Evolutionary conservation across 2,329 filamentous ascomycete genomes (phyloP).

Genomic region (Trichoderma guizhouense): DNA sequence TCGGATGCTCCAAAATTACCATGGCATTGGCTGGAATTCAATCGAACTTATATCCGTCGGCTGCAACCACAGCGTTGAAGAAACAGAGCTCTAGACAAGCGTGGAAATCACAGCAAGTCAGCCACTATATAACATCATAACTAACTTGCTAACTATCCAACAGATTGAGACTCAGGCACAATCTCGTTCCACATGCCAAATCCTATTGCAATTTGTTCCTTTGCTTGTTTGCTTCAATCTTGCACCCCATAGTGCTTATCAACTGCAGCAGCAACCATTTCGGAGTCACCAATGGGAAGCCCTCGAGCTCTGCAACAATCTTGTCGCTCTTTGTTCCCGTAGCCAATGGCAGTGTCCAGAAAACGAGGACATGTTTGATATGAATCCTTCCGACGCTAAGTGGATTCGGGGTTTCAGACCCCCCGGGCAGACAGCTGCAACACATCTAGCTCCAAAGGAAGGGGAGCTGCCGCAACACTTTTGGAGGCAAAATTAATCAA

Average conservation of each 20-base stretch:
- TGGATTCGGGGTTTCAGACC: slow-evolving; percentile 3
- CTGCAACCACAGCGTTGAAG: slow-evolving; percentile 31
- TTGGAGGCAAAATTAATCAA: not conserved
- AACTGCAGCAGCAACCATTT: not conserved
- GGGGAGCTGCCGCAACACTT: not conserved
- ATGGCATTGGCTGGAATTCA: slow-evolving; percentile 29
- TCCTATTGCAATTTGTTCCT: not conserved
- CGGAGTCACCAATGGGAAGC: not conserved
- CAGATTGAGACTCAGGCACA: not conserved
- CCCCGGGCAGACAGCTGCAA: not conserved
- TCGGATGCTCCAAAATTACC: slow-evolving; percentile 31
- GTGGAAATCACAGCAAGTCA: not conserved
- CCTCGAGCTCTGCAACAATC: not conserved
- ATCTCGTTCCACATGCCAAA: not conserved
- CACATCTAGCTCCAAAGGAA: not conserved
- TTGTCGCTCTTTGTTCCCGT: not conserved
- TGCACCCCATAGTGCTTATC: not conserved
- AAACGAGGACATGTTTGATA: not conserved
- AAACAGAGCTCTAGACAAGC: slow-evolving; percentile 32
- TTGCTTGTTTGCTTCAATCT: not conserved
- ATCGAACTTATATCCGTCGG: slow-evolving; percentile 36
- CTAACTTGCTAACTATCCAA: not conserved
- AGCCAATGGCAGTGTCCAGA: not conserved
- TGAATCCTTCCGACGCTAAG: not conserved
- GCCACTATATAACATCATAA: not conserved